These are phyloP conservation scores for Ascochyta pisi DNA, from an alignment of 2,329 filamentous ascomycete genomes.

Conservation along the genomic window DNA sequence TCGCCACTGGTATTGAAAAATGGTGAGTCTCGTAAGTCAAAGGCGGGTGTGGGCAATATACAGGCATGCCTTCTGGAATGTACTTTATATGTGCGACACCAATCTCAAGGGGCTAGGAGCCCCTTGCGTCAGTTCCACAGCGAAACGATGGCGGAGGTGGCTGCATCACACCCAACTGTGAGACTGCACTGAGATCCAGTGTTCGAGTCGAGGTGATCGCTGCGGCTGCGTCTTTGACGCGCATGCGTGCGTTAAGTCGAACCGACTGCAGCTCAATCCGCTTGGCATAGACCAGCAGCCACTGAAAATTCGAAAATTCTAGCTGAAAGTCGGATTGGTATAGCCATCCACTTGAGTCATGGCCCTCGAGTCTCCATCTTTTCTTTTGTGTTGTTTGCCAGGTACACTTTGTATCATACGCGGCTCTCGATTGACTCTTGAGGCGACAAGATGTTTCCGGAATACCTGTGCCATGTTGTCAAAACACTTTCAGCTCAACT, in stretches of 20 bases:
- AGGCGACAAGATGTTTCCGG: neutral
- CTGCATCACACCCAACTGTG: neutral
- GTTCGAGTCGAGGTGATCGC: neutral
- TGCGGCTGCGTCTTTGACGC: neutral
- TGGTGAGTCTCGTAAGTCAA: neutral
- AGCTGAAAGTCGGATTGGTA: neutral
- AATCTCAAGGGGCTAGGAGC: neutral
- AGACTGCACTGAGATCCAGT: neutral
- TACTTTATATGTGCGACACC: neutral
- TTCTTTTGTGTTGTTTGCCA: neutral
- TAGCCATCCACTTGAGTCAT: neutral
- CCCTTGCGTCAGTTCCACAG: neutral
- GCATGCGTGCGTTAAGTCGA: neutral
- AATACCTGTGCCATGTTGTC: neutral
- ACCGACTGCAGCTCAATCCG: no score
- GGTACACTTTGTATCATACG: neutral
- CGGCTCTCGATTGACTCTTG: neutral
- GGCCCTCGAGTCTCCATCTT: neutral
- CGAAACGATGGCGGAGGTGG: neutral
- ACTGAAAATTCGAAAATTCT: neutral
- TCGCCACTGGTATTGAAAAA: neutral
- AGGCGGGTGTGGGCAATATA: neutral
- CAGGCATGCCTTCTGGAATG: neutral
- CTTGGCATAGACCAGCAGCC: neutral
- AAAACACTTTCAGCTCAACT: neutral